Evolutionary conservation across 192 early-diverging fungal species (phyloP), one percentile per base, ranked within the genome.

Genomic region (Backusella luteola): DNA sequence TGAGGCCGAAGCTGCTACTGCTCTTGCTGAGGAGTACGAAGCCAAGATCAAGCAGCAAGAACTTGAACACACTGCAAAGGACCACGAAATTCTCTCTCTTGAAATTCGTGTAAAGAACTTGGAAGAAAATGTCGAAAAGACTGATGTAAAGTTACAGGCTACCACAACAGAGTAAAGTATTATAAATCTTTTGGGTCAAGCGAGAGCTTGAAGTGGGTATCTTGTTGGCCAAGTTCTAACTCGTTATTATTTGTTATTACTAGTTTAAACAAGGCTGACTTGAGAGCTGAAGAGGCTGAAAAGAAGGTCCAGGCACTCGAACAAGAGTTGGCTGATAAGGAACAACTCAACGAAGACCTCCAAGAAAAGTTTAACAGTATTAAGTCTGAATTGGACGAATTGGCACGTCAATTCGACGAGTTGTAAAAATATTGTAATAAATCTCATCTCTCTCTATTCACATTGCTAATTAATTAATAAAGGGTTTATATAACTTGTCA

Each of bases 231-330:
- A 29, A 14, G 26, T 63, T 63, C 56, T 63, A 63, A 63, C 11
- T 29, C 56, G n/a, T 12, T 26, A 11, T 26, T 26, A 23, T 39
- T 67, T 67, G 6, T 17, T 72, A 75, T 73, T 59, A 6, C 36
- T 74, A 83, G 82, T 2, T 84, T 74, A 66, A 80, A 80, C 42
- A 73, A 88, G 56, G 89, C 93, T 73, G 95, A 97, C 81, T 85
- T 96, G 66, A 87, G 89, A 76, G 89, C 93, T 78, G 96, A 97
- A 82, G 87, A 90, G 74, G 89, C 91, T 79, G 95, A 98, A 85
- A 92, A 95, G 76, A 92, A 90, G 85, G 90, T 94, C 34, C 87
- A 87, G 53, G 87, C 91, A 80, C 82, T 96, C 79, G 95, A 97
- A 77, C 83, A 85, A 73, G 94, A 98, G 74, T 83, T 87, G 77